Evolutionary conservation across 1,139 yeast genomes (phyloP), one percentile per base, ranked within the genome.

Genomic region (Yamadazyma dendronema): DNA sequence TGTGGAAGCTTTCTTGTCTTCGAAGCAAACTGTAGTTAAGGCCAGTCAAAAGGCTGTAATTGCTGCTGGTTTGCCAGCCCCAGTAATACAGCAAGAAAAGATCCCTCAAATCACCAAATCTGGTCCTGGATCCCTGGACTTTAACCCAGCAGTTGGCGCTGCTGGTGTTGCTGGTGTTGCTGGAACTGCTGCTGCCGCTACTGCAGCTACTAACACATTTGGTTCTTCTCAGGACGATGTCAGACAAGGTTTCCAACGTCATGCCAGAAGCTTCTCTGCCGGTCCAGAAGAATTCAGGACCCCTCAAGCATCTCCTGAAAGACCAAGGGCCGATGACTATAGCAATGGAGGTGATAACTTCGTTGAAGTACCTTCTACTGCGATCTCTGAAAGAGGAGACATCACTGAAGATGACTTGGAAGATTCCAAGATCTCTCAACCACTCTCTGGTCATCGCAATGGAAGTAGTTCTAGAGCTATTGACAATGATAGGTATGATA

Each of bases 251-350:
- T 55, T 54, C 43, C 62, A 61, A 24, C 62, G 65, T 33, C 72
- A 65, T 46, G 64, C 66, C 15, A 56, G 72, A 46, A 64, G 70
- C 38, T 53, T 59, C 36, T 65, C 72, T 16, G 67, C 66, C 30
- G 73, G 71, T 2, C 59, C 68, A 8, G 76, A 70, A 37, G 75
- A 70, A 34, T 70, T 59, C 52, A 60, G 60, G 41, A 68, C 75
- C 3, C 75, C 76, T 2, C 60, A 56, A 31, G 68, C 62, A 13
- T 61, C 68, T 10, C 71, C 71, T 6, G 61, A 54, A 33, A 52
- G 65, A 37, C 55, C 43, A 25, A 33, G 30, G 17, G 17, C 30
- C 15, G 22, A 33, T 25, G 22, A 12, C 12, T 33, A 28, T 23
- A 9, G 9, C 9, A 19, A 19, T 19, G 27, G 10, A 4, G 32